Conservation (phyloP, 306 rosid species). For the Casuarina cunninghamiana region DNA sequence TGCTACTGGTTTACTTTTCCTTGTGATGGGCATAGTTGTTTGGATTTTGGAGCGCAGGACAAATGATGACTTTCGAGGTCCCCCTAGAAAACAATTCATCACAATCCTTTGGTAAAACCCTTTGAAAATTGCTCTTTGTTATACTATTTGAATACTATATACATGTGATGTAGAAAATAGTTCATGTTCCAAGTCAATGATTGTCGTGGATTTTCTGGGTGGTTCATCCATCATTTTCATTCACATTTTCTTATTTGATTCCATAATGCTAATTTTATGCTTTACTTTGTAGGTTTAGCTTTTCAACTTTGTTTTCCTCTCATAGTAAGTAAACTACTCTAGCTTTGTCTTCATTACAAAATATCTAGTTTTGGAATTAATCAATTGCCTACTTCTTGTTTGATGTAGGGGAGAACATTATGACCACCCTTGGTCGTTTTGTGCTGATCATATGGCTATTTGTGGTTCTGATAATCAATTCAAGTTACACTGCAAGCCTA, state of each 20-base stretch:
- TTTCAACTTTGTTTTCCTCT: conserved; percentile 56
- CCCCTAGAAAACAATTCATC: conserved; percentile 69
- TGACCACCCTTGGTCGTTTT: conserved; percentile 82
- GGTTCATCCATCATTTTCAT: neutral
- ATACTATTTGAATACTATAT: too few species aligned
- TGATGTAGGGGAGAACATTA: conserved; percentile 77
- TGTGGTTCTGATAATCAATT: conserved; percentile 85
- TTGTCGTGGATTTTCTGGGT: neutral
- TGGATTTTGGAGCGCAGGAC: conserved; percentile 92
- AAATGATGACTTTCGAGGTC: conserved; percentile 88
- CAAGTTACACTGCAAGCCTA: conserved; percentile 95
- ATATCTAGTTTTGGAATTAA: neutral
- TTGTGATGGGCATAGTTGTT: conserved; percentile 73
- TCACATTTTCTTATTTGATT: conserved; percentile 21
- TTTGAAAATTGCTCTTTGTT: neutral
- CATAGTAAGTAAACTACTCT: conserved; percentile 28
- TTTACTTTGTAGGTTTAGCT: conserved; percentile 62
- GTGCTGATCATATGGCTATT: conserved; percentile 92
- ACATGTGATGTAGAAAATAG: too few species aligned
- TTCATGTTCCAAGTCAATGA: too few species aligned
- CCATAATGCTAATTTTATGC: conserved; percentile 6
- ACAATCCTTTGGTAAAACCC: conserved; percentile 72
- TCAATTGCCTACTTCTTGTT: neutral
- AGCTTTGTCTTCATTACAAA: neutral
- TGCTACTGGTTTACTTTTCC: conserved; percentile 64